These are phyloP conservation scores for Ogataea wickerhamii DNA, from an alignment of 805 yeast genomes.

Conservation along the genomic window DNA sequence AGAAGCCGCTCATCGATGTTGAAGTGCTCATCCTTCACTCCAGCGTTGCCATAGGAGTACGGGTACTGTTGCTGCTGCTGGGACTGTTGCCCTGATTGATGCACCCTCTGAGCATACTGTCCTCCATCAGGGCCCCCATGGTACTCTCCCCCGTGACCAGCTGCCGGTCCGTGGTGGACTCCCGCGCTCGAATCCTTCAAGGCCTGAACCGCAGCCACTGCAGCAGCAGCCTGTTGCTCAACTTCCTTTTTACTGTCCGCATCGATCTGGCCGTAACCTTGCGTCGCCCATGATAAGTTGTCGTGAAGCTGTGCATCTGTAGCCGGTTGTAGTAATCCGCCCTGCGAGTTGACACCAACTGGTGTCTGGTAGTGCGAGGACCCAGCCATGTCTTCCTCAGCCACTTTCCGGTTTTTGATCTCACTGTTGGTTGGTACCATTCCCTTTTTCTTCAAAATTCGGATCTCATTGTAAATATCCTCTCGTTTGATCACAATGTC, in stretches of 20 bases:
- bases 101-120: slow-evolving; percentile 8
- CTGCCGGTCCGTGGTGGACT: slow-evolving; percentile 5
- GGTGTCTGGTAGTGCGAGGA: slow-evolving; percentile 14
- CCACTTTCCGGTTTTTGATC: slow-evolving; percentile 25
- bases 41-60: slow-evolving; percentile 11
- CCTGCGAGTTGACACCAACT: slow-evolving; percentile 8
- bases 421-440: slow-evolving; percentile 29
- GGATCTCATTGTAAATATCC: slow-evolving; percentile 54
- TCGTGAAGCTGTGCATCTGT: slow-evolving; percentile 15
- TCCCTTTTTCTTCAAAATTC: slow-evolving; percentile 51
- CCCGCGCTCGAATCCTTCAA: slow-evolving; percentile 18
- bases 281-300: slow-evolving; percentile 21
- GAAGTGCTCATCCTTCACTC: slow-evolving; percentile 24
- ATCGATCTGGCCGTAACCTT: slow-evolving; percentile 18
- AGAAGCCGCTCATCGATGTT: slow-evolving; percentile 28
- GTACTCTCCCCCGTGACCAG: slow-evolving; percentile 7
- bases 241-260: slow-evolving; percentile 22
- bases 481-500: slow-evolving; percentile 54
- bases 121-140: slow-evolving; percentile 10
- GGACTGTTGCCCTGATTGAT: slow-evolving; percentile 2
- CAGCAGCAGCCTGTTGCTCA: slow-evolving; percentile 25
- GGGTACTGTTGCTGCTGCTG: slow-evolving; percentile 10
- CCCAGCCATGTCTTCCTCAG: slow-evolving; percentile 20
- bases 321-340: slow-evolving; percentile 12
- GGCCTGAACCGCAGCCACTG: slow-evolving; percentile 27